phyloP scores from a whole-genome alignment of 352 stramenopile genomes.

The Thalassiosira pacifica region DNA sequence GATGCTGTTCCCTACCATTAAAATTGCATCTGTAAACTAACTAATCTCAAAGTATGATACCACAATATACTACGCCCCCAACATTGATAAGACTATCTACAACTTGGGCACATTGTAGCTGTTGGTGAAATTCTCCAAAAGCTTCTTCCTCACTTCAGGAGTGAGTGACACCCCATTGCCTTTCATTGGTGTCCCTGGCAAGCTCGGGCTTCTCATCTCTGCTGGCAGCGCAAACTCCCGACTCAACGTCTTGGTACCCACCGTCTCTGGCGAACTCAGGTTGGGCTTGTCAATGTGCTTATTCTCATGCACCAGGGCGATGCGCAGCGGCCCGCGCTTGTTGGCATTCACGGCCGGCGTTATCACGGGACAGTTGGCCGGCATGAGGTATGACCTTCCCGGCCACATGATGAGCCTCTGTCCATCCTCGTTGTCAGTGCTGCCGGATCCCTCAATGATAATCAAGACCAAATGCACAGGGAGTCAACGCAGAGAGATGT shows the following conservation, averaged over 20 bases:
- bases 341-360: constrained; percentile 63
- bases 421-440: constrained; percentile 73
- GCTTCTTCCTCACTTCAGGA: neutral
- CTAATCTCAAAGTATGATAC: too few species aligned
- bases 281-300: constrained; percentile 72
- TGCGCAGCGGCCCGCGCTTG: constrained; percentile 71
- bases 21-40: too few species aligned
- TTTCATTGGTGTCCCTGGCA: neutral
- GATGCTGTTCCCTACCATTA: too few species aligned
- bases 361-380: constrained; percentile 56
- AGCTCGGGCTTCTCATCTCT: constrained; percentile 28
- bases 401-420: constrained; percentile 68
- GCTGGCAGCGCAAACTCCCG: constrained; percentile 59
- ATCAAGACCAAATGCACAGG: constrained; percentile 76
- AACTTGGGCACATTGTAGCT: constrained; percentile 26
- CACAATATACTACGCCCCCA: too few species aligned
- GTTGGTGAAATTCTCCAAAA: neutral
- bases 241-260: constrained; percentile 42
- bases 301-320: constrained; percentile 79
- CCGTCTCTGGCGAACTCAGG: constrained; percentile 31
- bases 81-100: too few species aligned
- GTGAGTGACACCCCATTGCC: neutral
- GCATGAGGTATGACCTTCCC: constrained; percentile 72
- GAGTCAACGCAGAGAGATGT: constrained; percentile 66
- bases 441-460: constrained; percentile 80